Evolutionary conservation across 2,329 filamentous ascomycete species (phyloP), one percentile per base, ranked within the genome.

Genomic region (Stemphylium lycopersici): DNA sequence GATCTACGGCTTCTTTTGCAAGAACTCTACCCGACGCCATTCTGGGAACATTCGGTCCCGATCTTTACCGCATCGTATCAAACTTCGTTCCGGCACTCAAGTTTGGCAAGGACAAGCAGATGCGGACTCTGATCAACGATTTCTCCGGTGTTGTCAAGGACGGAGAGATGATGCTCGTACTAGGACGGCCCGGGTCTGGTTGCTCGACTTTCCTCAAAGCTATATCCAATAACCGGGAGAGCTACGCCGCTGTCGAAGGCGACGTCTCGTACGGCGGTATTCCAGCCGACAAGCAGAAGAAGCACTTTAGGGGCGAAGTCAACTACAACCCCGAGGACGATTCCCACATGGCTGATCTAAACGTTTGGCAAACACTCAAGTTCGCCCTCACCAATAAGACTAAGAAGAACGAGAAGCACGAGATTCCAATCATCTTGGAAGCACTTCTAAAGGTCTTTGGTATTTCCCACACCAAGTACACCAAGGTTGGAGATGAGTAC

Each of bases 321-420:
- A 88, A 87, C 63, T 93, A 92, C 72, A 91, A 90, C 63, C 84
- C 84, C 13, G 90, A 93, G 71, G 89, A 91, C 61, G 89, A 92
- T 65, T 81, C 85, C 15, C 90, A 93, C 70, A 87, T 92, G 67
- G 87, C 90, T 2, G 81, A 82, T 1, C 78, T 93, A 32, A 91
- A 87, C 5, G 90, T 93, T 0, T 89, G 88, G 82, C 88, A 92
- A 73, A 93, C 90, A 0, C 78, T 93, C 37, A 85, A 83, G 3
- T 93, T 93, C 66, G 88, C 90, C 0, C 77, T 93, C 43, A 83
- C 86, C 73, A 91, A 87, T 76, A 91, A 91, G 77, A 91, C 88
- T 7, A 87, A 84, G 74, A 89, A 88, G 72, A 79, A 84, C 42
- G 84, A 85, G 36, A 82, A 81, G 41, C 79, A 77, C 3, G 84